Evolutionary conservation across 2,329 filamentous ascomycete species (phyloP), one percentile per base, ranked within the genome.

Genomic region (Didymella glomerata): DNA sequence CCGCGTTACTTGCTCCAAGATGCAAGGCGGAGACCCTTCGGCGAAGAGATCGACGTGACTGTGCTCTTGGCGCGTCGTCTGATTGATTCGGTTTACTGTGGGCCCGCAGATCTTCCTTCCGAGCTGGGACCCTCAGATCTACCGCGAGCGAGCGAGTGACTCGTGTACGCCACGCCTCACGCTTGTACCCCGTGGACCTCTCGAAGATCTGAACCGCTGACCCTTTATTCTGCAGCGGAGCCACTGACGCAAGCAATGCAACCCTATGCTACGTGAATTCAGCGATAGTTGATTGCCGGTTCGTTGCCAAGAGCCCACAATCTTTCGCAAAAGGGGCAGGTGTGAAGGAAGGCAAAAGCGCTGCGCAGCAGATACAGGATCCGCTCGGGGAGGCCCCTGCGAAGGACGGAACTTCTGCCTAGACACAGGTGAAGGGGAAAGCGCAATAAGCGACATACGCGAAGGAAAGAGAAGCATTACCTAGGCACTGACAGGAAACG

Each of bases 1-100:
- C 45, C 45, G 45, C 45, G 27, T 34, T 48, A 48, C 45, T 28
- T 48, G 28, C 45, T 48, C 27, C 27, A 14, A 48, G 13, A 48
- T 48, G 1, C 7, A 32, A 48, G 45, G 20, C 28, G 45, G 45
- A 48, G 16, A 18, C 16, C 32, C 45, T 48, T 34, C 45, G 28
- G 45, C 45, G 24, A 22, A 34, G 32, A 16, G 45, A 34, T 48
- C 27, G 45, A 22, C 27, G 28, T 48, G 16, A 20, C 45, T 47
- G n/a, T n/a, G 45, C 27, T 46, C 44, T 46, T 27, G 16, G 25
- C 44, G 24, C 22, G 25, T 28, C 44, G 44, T 46, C 24, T 46
- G 44, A 30, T 46, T 28, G 27, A 11, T 16, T 9, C 14, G 44
- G 25, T 28, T 28, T 20, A 30, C 24, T 28, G 44, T 46, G 24